Base-by-base conservation (phyloP, 2,329 filamentous ascomycete species). In the Neurospora sp. region DNA sequence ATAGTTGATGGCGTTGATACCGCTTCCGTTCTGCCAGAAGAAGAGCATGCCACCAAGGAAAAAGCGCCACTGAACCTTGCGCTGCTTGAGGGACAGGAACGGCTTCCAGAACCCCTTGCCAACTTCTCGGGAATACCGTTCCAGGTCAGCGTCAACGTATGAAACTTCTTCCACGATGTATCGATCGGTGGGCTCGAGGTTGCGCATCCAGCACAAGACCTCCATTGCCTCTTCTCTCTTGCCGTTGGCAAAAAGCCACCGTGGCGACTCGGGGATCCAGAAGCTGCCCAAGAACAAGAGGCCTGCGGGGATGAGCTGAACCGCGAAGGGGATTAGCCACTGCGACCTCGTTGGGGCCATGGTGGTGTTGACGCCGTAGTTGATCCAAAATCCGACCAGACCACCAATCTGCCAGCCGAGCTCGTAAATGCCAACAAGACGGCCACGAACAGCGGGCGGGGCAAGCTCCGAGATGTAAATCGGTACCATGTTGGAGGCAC, bases 1-100 rank as follows among this genome's bases (percentile, higher is more conserved):
- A 80, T 92, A 93, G 82, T 92, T 93, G 81, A 92, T 89, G 23
- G 91, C 90, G 74, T 93, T 93, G 81, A 93, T 93, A 2, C 91
- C 91, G 3, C 82, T 85, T 67, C 89, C 89, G 75, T 95, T 95
- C 79, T 95, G 92, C 85, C 89, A 93, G 68, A 94, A 82, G 83
- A 94, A 94, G 23, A 95, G 83, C 75, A 91, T 86, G 69, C 86
- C 86, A 66, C 91, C 91, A 11, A 94, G 84, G 77, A 92, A 86
- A 80, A 95, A 89, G 57, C 91, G 87, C 83, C 88, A 92, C 73
- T 87, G 87, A 36, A 91, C 85, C 76, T 85, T 85, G 70, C 81
- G 82, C 73, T 87, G 80, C 74, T 82, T 84, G 70, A 85, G 82
- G 28, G 87, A 82, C 8, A 83, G 81, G 80, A 92, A 92, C 0